These are phyloP conservation scores for Leucoagaricus sp. DNA, from an alignment of 1,284 basidiomycete genomes.

Conservation along the genomic window DNA sequence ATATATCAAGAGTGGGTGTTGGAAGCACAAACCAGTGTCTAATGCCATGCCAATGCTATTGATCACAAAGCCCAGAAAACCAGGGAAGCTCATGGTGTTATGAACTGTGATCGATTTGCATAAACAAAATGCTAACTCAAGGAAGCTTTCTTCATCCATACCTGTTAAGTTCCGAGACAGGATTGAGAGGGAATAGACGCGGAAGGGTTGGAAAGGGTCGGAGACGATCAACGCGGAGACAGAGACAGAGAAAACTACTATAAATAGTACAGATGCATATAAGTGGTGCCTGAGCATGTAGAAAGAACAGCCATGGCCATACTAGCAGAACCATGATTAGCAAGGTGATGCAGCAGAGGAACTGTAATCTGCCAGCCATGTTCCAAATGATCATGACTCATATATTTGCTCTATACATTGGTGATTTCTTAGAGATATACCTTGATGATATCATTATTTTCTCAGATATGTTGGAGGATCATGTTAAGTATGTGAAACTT, in stretches of 20 bases:
- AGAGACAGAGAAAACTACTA: no score
- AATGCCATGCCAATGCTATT: constrained; percentile 37
- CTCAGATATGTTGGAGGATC: constrained; percentile 14
- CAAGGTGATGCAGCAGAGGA: constrained; percentile 36
- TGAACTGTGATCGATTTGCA: constrained; percentile 32
- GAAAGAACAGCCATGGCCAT: constrained; percentile 25
- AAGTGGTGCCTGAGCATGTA: constrained; percentile 29
- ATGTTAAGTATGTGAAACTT: background rate
- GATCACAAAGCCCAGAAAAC: constrained; percentile 27
- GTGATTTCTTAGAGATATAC: constrained; percentile 20
- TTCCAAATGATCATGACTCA: constrained; percentile 37
- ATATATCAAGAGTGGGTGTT: constrained; percentile 27
- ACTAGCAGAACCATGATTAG: constrained; percentile 38
- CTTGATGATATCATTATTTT: constrained; percentile 36
- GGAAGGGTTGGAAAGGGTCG: no score
- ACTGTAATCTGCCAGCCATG: constrained; percentile 37
- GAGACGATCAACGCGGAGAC: no score
- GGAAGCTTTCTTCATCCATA: constrained; percentile 34
- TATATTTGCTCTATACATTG: constrained; percentile 26
- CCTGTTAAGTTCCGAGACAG: no score
- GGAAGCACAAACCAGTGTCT: constrained; percentile 27
- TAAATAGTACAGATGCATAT: constrained; percentile 34
- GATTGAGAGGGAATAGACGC: no score
- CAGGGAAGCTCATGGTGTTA: constrained; percentile 21
- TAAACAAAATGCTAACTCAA: constrained; percentile 35